These are phyloP conservation scores for Kandelia obovata DNA, from an alignment of 345 rosid species.

Conservation along the genomic window DNA sequence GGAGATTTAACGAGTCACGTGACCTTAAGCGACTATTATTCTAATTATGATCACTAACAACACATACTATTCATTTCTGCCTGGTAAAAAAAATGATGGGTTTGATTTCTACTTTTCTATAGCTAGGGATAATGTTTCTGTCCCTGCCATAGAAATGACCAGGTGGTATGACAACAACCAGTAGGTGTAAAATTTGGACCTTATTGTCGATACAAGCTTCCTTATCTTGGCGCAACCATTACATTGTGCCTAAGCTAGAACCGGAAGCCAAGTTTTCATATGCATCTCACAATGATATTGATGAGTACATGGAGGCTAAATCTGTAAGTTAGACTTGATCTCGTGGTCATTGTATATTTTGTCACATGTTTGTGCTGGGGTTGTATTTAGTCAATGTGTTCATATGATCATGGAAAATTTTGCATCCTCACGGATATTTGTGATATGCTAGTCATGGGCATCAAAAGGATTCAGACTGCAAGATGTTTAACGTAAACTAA, in stretches of 20 bases:
- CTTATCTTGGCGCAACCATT: slow-evolving; percentile 49
- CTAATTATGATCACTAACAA: too few relatives aligned
- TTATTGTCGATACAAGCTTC: not conserved
- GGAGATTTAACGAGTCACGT: too few relatives aligned
- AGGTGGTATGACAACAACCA: slow-evolving; percentile 99
- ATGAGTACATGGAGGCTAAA: slow-evolving; percentile 94
- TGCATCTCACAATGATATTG: slow-evolving; percentile 89
- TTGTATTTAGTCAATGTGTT: too few relatives aligned
- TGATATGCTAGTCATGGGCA: not conserved
- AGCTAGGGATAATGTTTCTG: slow-evolving; percentile 95
- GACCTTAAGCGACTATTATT: too few relatives aligned
- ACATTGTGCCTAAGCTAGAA: slow-evolving; percentile 91
- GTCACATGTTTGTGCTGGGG: too few relatives aligned
- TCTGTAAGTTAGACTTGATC: slow-evolving; percentile 34
- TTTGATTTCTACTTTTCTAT: slow-evolving; percentile 82
- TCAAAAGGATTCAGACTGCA: not conserved
- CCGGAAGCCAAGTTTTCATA: slow-evolving; percentile 86
- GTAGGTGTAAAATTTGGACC: slow-evolving; percentile 42
- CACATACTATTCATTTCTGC: too few relatives aligned
- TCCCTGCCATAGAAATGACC: slow-evolving; percentile 98
- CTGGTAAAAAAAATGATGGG: slow-evolving; percentile 18
- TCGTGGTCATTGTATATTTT: too few relatives aligned
- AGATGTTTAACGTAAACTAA: too few relatives aligned
- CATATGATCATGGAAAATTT: too few relatives aligned
- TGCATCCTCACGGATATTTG: not conserved